Evolutionary conservation across 1,284 basidiomycete species (phyloP).

Genomic region (Lentinus polychrous): DNA sequence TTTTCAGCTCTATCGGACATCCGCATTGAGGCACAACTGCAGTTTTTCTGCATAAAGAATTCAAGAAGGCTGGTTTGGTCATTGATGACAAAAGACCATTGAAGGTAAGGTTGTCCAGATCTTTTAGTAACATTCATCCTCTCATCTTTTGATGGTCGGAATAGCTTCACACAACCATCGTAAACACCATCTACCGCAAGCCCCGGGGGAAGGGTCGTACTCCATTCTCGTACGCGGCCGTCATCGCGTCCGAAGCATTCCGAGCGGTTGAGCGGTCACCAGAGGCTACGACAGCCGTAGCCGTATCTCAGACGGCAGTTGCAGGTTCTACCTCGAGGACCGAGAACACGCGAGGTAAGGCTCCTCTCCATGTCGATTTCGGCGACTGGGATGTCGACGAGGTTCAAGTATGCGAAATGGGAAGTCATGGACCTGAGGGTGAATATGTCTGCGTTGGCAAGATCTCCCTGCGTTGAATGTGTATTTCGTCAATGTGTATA

Average conservation of each 20-base stretch:
- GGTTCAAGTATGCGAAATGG: constrained; percentile 56
- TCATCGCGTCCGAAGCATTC: constrained; percentile 31
- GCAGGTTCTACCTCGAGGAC: not conserved
- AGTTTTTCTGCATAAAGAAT: constrained; percentile 41
- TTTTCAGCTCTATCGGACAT: not conserved
- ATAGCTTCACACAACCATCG: constrained; percentile 65
- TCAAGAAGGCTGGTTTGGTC: constrained; percentile 39
- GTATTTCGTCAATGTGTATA: not conserved
- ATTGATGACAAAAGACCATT: constrained; percentile 44
- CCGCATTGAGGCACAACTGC: not conserved
- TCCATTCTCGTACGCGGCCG: constrained; percentile 43
- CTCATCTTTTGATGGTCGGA: constrained; percentile 3
- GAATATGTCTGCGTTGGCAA: constrained; percentile 39
- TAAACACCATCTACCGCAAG: constrained; percentile 55
- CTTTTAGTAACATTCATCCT: not conserved
- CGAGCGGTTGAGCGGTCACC: constrained; percentile 10
- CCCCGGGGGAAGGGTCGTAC: constrained; percentile 22
- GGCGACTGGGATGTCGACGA: constrained; percentile 42
- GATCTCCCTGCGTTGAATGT: not conserved
- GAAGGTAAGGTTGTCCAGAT: constrained; percentile 38
- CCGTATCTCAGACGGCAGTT: not conserved
- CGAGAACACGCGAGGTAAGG: constrained; percentile 2
- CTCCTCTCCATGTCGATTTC: constrained; percentile 30
- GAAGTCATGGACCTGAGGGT: constrained; percentile 46
- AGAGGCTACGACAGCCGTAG: not conserved